A percentile compares a stretch with the other conserved stretches of the same genome.
phyloP scores from a whole-genome alignment of 208 protist genomes.

The Leishmania amazonensis region DNA sequence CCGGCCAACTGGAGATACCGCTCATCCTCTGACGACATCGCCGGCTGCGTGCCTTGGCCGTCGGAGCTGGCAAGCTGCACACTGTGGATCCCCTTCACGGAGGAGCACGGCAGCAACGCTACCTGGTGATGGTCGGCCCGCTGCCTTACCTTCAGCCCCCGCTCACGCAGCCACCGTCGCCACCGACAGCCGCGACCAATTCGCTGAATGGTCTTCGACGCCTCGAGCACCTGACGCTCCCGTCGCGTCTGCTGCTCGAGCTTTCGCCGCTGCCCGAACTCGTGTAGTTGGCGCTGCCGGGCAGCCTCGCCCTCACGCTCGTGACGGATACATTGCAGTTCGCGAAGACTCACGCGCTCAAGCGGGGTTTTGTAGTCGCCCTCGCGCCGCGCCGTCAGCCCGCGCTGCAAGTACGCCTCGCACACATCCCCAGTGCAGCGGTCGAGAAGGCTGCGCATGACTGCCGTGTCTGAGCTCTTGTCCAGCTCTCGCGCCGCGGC shows the following conservation, averaged over 20 bases:
- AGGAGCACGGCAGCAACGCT: conserved; percentile 23
- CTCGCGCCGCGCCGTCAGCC: conserved; percentile 20
- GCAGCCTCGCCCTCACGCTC: conserved; percentile 36
- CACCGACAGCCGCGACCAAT: conserved; percentile 47
- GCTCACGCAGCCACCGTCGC: conserved; percentile 35
- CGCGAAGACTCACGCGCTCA: conserved; percentile 50
- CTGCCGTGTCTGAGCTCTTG: not conserved
- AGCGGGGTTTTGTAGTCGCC: conserved; percentile 56
- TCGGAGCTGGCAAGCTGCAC: not conserved
- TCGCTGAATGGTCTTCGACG: conserved; percentile 56
- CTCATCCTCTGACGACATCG: conserved; percentile 13
- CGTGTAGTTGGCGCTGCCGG: conserved; percentile 14
- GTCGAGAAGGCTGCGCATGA: conserved; percentile 28
- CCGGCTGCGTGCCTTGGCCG: not conserved
- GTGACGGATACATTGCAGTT: conserved; percentile 32
- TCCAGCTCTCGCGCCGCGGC: not conserved
- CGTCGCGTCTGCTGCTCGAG: conserved; percentile 40
- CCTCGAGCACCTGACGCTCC: conserved; percentile 40
- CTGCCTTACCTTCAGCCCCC: conserved; percentile 18
- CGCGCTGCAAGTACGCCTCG: conserved; percentile 24
- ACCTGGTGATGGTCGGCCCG: conserved; percentile 26
- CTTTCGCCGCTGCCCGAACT: conserved; percentile 30
- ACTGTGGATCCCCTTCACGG: not conserved
- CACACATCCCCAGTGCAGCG: conserved; percentile 47
- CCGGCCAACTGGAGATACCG: conserved; percentile 16